phyloP scores from a whole-genome alignment of 768 basidiomycete genomes.

The Melanogaster broomeanus region DNA sequence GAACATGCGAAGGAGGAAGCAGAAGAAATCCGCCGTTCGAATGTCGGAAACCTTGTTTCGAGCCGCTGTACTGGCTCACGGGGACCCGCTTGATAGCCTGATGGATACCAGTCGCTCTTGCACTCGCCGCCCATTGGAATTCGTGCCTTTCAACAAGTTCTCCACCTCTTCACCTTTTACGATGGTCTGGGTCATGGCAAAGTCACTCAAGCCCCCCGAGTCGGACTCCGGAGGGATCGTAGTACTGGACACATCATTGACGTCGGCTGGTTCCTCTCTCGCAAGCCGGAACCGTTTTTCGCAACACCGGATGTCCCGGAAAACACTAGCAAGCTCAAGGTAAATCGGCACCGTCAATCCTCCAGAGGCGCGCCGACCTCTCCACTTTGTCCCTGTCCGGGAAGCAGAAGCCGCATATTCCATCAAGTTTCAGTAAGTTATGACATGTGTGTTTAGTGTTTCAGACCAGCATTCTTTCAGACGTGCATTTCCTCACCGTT shows the following conservation, averaged over 20 bases:
- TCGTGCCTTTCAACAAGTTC: conserved; percentile 29
- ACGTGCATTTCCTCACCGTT: conserved; percentile 2
- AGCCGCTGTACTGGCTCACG: conserved; percentile 28
- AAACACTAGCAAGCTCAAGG: not conserved
- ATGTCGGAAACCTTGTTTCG: conserved; percentile 20
- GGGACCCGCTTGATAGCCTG: conserved; percentile 22
- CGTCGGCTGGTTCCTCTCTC: not conserved
- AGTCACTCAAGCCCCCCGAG: not conserved
- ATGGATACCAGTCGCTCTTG: conserved; percentile 5
- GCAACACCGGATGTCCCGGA: not conserved
- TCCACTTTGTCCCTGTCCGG: conserved; percentile 24
- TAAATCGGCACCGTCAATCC: not conserved
- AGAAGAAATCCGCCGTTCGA: conserved; percentile 3
- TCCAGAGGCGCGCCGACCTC: conserved; percentile 12
- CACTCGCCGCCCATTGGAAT: conserved; percentile 26
- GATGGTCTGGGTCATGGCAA: not conserved
- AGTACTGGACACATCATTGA: not conserved
- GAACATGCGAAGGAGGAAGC: not conserved
- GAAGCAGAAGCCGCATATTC: conserved; percentile 31
- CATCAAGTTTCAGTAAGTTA: conserved; percentile 26
- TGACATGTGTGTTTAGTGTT: not conserved
- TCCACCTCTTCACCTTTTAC: not conserved
- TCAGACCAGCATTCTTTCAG: conserved; percentile 2
- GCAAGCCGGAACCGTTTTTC: not conserved
- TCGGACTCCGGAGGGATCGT: not conserved